Evolutionary conservation across 768 basidiomycete species (phyloP).

Genomic region (Boletus eberwhitei): DNA sequence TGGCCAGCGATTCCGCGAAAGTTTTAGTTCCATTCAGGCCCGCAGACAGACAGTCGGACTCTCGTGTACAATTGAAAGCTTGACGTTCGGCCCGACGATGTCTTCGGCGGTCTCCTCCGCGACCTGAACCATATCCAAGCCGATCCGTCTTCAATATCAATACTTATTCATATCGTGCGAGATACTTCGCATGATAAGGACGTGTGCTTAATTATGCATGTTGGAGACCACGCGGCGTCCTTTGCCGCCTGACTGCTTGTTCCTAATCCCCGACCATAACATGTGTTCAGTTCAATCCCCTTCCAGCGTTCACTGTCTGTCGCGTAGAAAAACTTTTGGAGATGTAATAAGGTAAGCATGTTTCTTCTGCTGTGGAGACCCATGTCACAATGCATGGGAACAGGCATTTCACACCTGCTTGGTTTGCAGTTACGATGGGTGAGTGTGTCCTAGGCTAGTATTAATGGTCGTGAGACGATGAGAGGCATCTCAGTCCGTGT

Average conservation of each 20-base stretch:
- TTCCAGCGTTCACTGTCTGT: neutral
- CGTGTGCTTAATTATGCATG: too few species aligned
- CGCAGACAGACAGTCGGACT: neutral
- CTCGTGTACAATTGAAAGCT: neutral
- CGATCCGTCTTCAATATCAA: too few species aligned
- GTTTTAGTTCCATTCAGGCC: neutral
- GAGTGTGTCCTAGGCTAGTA: slow-evolving; percentile 7
- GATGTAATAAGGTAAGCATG: slow-evolving; percentile 34
- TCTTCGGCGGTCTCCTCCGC: too few species aligned
- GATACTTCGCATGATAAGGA: too few species aligned
- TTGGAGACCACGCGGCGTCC: neutral
- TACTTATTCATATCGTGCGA: too few species aligned
- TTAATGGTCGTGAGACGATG: neutral
- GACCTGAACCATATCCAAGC: too few species aligned
- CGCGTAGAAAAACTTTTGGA: slow-evolving; percentile 28
- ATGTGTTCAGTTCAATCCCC: neutral
- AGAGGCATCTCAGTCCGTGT: neutral
- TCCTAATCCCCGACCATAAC: neutral
- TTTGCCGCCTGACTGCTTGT: neutral
- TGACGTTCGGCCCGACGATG: too few species aligned
- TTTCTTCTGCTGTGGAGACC: neutral
- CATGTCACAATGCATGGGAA: neutral
- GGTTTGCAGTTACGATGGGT: slow-evolving; percentile 58
- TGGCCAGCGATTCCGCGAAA: neutral
- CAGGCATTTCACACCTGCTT: slow-evolving; percentile 53